Evolutionary conservation across 73 alveolate genomes (phyloP).

Genomic region (Paramecium biaurelia): DNA sequence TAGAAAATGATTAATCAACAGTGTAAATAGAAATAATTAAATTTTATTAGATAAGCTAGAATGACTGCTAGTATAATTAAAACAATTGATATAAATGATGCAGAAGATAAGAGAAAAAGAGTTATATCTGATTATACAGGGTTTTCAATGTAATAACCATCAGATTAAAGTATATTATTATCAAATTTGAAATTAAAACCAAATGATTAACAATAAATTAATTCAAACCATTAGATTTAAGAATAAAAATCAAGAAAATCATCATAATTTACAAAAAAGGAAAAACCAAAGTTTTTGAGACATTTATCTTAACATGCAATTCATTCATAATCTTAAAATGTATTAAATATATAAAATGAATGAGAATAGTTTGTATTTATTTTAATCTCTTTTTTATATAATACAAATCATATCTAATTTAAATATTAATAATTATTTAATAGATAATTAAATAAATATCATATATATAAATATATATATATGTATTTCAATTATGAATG

Average conservation of each 20-base stretch:
- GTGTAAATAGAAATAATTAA: not conserved
- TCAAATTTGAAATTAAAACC: not conserved
- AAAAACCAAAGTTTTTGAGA: not conserved
- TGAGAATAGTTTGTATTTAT: not conserved
- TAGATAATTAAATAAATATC: no score
- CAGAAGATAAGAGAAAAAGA: not conserved
- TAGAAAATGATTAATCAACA: not conserved
- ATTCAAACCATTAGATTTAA: not conserved
- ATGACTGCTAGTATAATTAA: not conserved
- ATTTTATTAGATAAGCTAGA: not conserved
- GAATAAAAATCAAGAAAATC: not conserved
- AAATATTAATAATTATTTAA: no score
- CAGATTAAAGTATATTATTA: not conserved
- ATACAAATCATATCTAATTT: no score
- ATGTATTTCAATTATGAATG: not conserved
- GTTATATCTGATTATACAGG: not conserved
- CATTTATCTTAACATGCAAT: not conserved
- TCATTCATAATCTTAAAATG: not conserved
- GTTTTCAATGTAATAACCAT: not conserved
- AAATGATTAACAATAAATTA: not conserved
- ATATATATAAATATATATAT: not conserved
- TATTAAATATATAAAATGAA: not conserved
- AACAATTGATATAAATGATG: not conserved
- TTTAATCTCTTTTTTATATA: not conserved
- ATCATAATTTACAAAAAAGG: not conserved